Percentiles rank a stretch among this genome's conserved stretches.
Conservation (phyloP, 1,284 basidiomycete genomes). For the Filobasidium uniguttulatum region DNA sequence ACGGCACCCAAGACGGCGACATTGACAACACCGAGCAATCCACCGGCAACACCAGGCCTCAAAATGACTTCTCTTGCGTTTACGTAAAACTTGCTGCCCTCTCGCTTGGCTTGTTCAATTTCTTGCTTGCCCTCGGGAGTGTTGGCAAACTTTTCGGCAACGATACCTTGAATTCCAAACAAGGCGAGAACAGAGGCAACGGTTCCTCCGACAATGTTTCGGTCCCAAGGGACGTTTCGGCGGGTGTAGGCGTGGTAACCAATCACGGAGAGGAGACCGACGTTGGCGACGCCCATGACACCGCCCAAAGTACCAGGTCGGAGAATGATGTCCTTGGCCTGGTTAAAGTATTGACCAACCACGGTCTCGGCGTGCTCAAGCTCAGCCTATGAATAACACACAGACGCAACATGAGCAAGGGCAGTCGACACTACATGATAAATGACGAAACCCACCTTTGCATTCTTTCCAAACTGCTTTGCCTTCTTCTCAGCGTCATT, state of each 20-base stretch:
- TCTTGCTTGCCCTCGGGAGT: slow-evolving; percentile 49
- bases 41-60: slow-evolving; percentile 55
- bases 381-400: slow-evolving; percentile 42
- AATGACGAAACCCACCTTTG: slow-evolving; percentile 36
- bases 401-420: slow-evolving; percentile 42
- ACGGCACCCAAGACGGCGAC: slow-evolving; percentile 52
- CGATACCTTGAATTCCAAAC: slow-evolving; percentile 48
- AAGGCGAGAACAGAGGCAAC: slow-evolving; percentile 46
- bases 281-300: slow-evolving; percentile 57
- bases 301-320: slow-evolving; percentile 59
- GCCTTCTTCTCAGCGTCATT: slow-evolving; percentile 41
- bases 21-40: slow-evolving; percentile 55
- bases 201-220: slow-evolving; percentile 44
- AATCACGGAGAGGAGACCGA: slow-evolving; percentile 51
- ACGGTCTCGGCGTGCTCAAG: slow-evolving; percentile 45
- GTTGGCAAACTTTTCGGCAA: slow-evolving; percentile 49
- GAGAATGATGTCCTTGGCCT: slow-evolving; percentile 49
- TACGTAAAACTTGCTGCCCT: slow-evolving; percentile 50
- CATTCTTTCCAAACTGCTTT: slow-evolving; percentile 46
- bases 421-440: slow-evolving; percentile 44
- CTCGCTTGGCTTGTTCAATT: slow-evolving; percentile 46
- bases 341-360: slow-evolving; percentile 45
- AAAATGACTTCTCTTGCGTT: slow-evolving; percentile 49
- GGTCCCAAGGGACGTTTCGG: slow-evolving; percentile 50
- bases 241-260: slow-evolving; percentile 55